Percentiles rank a stretch among this genome's conserved stretches.
Evolutionary conservation across 2,329 filamentous ascomycete species (phyloP).

Genomic region (Neonectria faginata): DNA sequence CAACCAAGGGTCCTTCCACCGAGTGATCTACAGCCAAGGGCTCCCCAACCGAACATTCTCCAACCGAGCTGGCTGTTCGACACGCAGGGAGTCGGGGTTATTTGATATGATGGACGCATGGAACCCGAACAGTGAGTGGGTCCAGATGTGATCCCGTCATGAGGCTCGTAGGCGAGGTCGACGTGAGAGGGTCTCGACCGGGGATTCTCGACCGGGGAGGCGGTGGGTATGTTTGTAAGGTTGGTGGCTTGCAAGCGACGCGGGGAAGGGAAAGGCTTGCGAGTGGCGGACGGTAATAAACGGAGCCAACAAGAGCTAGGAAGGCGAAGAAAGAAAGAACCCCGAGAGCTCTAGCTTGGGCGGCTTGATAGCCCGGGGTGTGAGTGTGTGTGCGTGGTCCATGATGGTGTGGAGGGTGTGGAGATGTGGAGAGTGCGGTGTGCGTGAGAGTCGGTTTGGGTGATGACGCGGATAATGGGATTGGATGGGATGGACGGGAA

Average conservation of each 20-base stretch:
- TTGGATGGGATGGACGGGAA: constrained; percentile 25
- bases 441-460: constrained; percentile 1
- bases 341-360: not conserved
- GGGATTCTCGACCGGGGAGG: constrained; percentile 8
- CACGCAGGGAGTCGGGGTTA: not conserved
- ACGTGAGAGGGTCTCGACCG: constrained; percentile 27
- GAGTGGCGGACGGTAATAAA: not conserved
- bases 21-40: not conserved
- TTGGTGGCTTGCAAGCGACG: constrained; percentile 26
- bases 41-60: not conserved
- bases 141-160: constrained; percentile 15
- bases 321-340: constrained; percentile 9
- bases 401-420: constrained; percentile 26
- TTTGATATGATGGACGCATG: constrained; percentile 1
- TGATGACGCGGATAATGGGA: constrained; percentile 30
- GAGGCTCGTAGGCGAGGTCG: constrained; percentile 27
- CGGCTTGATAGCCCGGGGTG: not conserved
- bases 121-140: constrained; percentile 10
- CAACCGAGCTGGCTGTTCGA: not conserved
- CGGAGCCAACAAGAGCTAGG: not conserved
- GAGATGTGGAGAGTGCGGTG: constrained; percentile 16
- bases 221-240: not conserved
- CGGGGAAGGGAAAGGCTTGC: constrained; percentile 33
- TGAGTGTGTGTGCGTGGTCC: not conserved
- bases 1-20: not conserved